Base-by-base conservation (phyloP, 2,329 filamentous ascomycete genomes). In the Aspergillus spinulosporus region DNA sequence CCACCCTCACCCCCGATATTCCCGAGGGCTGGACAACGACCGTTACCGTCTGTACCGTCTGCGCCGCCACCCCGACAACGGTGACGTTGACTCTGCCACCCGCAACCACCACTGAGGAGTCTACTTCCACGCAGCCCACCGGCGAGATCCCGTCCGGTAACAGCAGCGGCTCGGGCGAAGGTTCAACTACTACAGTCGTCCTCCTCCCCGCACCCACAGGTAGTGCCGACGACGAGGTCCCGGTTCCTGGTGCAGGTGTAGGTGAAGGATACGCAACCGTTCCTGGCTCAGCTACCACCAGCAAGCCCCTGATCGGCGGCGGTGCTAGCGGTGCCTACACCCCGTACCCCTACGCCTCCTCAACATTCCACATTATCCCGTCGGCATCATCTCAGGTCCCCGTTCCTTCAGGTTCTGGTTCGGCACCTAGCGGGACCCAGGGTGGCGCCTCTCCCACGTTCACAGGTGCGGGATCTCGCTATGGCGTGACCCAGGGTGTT, bases 11-110 rank as follows among this genome's bases (percentile, higher is more conserved):
- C 2, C 60, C 62, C 1, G 61, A 64, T 3, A 61, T 69, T n/a
- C 71, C 72, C 4, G 66, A 66, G 48, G 74, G 69, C 44, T 76
- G 73, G 69, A 74, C 70, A 9, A 76, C 74, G 4, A 75, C 70
- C 9, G 71, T 75, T 31, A 74, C 74, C 4, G 67, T 73, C 31
- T 76, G 74, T 66, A 70, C 67, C 5, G 65, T 69, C 11, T 76
- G 75, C 56, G 74, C 69, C 8, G 59, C 68, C 6, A 73, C 65
- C 7, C 70, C 74, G 6, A 74, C 73, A 2, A 73, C 72, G 1
- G 73, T 75, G 45, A 72, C 71, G 29, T 66, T 74, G 32, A 74
- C 71, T 32, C 52, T 70, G 29, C 69, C 68, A 14, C 56, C 57
- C 14, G 50, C 61, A 12, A 60, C 59, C n/a, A 42, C 36, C 5